Base-by-base conservation (phyloP, 2,329 filamentous ascomycete species). In the Xylaria sp. region DNA sequence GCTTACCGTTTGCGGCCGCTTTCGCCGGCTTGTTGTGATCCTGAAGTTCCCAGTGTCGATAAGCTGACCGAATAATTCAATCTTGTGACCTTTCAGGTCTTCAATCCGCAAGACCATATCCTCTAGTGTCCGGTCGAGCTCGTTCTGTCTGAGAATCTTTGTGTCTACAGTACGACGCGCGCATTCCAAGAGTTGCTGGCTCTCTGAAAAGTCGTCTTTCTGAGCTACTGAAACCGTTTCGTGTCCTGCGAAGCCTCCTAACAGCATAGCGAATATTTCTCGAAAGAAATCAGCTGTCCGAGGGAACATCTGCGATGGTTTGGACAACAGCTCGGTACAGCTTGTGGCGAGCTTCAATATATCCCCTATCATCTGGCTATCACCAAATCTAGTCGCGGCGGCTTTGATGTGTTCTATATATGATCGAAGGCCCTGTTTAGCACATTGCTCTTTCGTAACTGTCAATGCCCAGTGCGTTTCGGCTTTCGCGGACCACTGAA, bases 211-310 rank as follows among this genome's bases (percentile, higher is more conserved):
- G 37, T 58, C 55, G 8, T 28, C 20, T 46, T 44, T 58, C 55
- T 58, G 55, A 4, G 20, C 55, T 13, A 20, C 6, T 39, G 37
- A 46, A 39, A 58, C 44, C 12, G 1, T 46, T 23, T 23, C 39
- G 8, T 18, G 15, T 32, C 13, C 55, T 23, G 39, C 55, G 2
- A 12, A 25, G 39, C 18, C 55, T 25, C 15, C 55, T 32, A 44
- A 10, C 9, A 46, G 20, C 23, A 44, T 58, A 13, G 23, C n/a
- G 12, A 61, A 23, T 32, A 61, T 25, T 8, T 51, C 28, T 25
- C 39, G 58, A n/a, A 61, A 51, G 18, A 61, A 61, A 10, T 37
- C 25, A 51, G 32, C n/a, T 18, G n/a, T 18, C n/a, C n/a, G 44
- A n/a, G 39, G 3, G 32, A 28, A 58, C 55, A 44, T 46, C 13